These are phyloP conservation scores for Astrothelium macrocarpum DNA, from an alignment of 495 filamentous ascomycete genomes.

Conservation along the genomic window DNA sequence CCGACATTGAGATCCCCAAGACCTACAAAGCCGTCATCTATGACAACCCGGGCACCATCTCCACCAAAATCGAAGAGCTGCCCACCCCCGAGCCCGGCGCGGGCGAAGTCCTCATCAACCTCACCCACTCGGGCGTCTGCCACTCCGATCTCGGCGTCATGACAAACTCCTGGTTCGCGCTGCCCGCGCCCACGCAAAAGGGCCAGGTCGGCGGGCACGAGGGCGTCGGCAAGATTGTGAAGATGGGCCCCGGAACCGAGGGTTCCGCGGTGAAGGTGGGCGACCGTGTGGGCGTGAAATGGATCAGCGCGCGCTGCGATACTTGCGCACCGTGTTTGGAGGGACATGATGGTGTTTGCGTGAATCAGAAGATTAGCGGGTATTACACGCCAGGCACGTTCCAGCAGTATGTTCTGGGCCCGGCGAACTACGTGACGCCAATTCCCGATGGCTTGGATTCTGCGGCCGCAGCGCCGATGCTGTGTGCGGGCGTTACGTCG, in stretches of 20 bases:
- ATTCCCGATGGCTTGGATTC: slow-evolving; percentile 53
- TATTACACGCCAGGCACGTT: slow-evolving; percentile 59
- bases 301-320: slow-evolving; percentile 39
- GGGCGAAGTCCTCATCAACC: slow-evolving; percentile 56
- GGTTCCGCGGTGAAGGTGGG: slow-evolving; percentile 49
- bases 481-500: slow-evolving; percentile 35
- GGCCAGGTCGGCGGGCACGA: slow-evolving; percentile 55
- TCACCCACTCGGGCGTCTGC: slow-evolving; percentile 63
- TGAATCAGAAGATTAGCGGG: slow-evolving; percentile 45
- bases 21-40: slow-evolving; percentile 61
- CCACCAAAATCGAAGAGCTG: slow-evolving; percentile 56
- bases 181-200: slow-evolving; percentile 52
- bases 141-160: slow-evolving; percentile 58
- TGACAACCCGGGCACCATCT: slow-evolving; percentile 58
- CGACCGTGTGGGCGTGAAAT: slow-evolving; percentile 41
- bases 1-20: slow-evolving; percentile 42
- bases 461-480: slow-evolving; percentile 51
- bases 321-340: slow-evolving; percentile 47
- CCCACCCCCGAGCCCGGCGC: slow-evolving; percentile 56
- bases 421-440: slow-evolving; percentile 56
- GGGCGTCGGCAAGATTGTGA: slow-evolving; percentile 40
- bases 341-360: slow-evolving; percentile 50
- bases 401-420: slow-evolving; percentile 58
- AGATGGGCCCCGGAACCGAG: slow-evolving; percentile 45
- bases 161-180: slow-evolving; percentile 38